phyloP scores from a whole-genome alignment of 352 stramenopile genomes.

The Hyaloperonospora brassicae region DNA sequence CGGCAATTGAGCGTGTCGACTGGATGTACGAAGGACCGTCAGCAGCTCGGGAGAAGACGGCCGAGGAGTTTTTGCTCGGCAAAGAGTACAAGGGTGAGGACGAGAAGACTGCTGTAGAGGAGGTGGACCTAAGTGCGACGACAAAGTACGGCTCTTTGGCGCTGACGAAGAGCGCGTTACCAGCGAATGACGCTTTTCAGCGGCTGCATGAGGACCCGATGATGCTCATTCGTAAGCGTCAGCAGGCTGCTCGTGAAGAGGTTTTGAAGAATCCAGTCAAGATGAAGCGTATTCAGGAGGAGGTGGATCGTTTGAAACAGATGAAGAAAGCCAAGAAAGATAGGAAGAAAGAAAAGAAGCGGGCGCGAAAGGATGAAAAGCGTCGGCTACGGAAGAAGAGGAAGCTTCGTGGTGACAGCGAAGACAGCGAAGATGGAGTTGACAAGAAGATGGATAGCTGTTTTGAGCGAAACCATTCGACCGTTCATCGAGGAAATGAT shows the following conservation, averaged over 20 bases:
- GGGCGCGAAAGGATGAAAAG: slow-evolving; percentile 29
- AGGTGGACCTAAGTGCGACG: slow-evolving; percentile 46
- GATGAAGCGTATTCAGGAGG: slow-evolving; percentile 79
- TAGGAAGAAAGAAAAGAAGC: slow-evolving; percentile 61
- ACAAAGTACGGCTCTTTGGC: slow-evolving; percentile 65
- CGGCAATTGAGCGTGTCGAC: slow-evolving; percentile 81
- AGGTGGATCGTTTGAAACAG: slow-evolving; percentile 69
- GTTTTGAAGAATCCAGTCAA: slow-evolving; percentile 88
- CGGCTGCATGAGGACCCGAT: slow-evolving; percentile 93
- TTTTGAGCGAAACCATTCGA: slow-evolving; percentile 6
- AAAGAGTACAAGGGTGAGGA: slow-evolving; percentile 77
- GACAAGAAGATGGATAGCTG: slow-evolving; percentile 8
- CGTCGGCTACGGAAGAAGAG: slow-evolving; percentile 35
- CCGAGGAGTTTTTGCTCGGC: slow-evolving; percentile 90
- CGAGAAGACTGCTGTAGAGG: slow-evolving; percentile 18
- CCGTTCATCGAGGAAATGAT: slow-evolving; percentile 9
- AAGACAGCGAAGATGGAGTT: slow-evolving; percentile 15
- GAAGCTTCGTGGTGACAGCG: slow-evolving; percentile 26
- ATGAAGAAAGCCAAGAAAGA: slow-evolving; percentile 74
- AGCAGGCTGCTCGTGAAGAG: slow-evolving; percentile 70
- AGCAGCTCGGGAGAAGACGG: slow-evolving; percentile 48
- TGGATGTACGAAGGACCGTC: slow-evolving; percentile 97
- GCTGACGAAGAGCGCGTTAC: slow-evolving; percentile 38
- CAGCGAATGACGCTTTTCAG: slow-evolving; percentile 89
- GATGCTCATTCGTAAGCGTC: slow-evolving; percentile 89